Percentiles rank a stretch among this genome's conserved stretches.
Conservation (phyloP, 768 basidiomycete genomes). For the Leccinum rimulosum region DNA sequence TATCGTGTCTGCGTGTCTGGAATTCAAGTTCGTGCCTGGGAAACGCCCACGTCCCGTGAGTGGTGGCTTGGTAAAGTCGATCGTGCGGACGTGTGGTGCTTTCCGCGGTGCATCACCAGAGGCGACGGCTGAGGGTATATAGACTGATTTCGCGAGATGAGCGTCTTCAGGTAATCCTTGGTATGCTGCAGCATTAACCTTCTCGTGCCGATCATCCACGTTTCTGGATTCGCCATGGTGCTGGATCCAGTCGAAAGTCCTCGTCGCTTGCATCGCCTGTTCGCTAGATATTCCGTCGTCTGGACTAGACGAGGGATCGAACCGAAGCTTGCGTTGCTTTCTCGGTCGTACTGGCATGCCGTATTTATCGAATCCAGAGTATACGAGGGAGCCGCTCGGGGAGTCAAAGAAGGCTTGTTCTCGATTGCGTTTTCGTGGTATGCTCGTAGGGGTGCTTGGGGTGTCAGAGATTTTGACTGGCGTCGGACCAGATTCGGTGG, state of each 20-base stretch:
- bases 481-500: not conserved
- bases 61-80: conserved; percentile 29
- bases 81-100: conserved; percentile 14
- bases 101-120: not conserved
- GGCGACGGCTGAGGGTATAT: not conserved
- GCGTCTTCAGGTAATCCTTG: not conserved
- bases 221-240: not conserved
- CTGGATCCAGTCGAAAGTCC: not conserved
- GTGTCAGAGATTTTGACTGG: conserved; percentile 15
- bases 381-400: conserved; percentile 25
- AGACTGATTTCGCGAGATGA: not conserved
- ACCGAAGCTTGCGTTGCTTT: conserved; percentile 21
- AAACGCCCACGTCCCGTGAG: conserved; percentile 13
- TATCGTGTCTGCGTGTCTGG: not conserved
- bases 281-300: not conserved
- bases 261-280: not conserved
- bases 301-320: conserved; percentile 25
- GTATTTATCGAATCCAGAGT: conserved; percentile 29
- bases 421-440: conserved; percentile 26
- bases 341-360: conserved; percentile 30
- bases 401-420: conserved; percentile 30
- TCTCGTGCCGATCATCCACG: not conserved
- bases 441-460: conserved; percentile 25
- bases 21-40: conserved; percentile 2
- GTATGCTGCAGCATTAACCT: not conserved